A percentile compares a stretch with the other conserved stretches of the same genome.
Evolutionary conservation across 345 rosid species (phyloP).

Genomic region (Tarenaya hassleriana): DNA sequence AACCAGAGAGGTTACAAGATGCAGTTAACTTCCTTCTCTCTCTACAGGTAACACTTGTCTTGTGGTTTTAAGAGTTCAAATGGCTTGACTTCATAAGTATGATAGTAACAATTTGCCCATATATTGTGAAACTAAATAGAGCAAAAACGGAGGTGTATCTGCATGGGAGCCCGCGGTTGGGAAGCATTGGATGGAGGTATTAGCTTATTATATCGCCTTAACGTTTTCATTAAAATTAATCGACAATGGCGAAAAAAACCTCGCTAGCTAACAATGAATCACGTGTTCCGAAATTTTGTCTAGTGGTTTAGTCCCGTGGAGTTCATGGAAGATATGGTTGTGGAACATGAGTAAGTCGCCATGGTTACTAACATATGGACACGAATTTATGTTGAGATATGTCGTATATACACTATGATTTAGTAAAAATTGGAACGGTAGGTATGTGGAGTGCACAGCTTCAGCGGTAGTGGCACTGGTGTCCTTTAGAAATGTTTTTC

Average conservation of each 20-base stretch:
- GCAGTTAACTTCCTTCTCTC: constrained; percentile 61
- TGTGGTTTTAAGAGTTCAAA: too few relatives aligned
- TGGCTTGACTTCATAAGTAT: too few relatives aligned
- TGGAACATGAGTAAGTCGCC: constrained; percentile 37
- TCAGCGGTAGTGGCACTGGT: constrained; percentile 34
- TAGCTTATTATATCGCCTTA: not conserved
- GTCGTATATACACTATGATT: not conserved
- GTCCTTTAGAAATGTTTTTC: constrained; percentile 33
- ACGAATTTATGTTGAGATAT: not conserved
- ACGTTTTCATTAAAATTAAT: not conserved
- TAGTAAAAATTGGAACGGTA: too few relatives aligned
- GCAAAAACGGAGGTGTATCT: constrained; percentile 44
- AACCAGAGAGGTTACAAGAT: constrained; percentile 39
- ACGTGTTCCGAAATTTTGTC: too few relatives aligned
- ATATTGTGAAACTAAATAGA: constrained; percentile 34
- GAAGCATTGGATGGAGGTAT: constrained; percentile 41
- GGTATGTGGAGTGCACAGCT: constrained; percentile 44
- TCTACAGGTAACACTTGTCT: too few relatives aligned
- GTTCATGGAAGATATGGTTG: constrained; percentile 35
- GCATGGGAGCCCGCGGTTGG: constrained; percentile 51
- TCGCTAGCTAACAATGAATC: not conserved
- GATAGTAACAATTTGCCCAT: too few relatives aligned
- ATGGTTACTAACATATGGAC: too few relatives aligned
- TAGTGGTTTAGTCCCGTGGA: constrained; percentile 46
- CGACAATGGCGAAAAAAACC: too few relatives aligned